Base-by-base conservation (phyloP, 805 yeast species). In the Cyberlindnera galapagoensis region DNA sequence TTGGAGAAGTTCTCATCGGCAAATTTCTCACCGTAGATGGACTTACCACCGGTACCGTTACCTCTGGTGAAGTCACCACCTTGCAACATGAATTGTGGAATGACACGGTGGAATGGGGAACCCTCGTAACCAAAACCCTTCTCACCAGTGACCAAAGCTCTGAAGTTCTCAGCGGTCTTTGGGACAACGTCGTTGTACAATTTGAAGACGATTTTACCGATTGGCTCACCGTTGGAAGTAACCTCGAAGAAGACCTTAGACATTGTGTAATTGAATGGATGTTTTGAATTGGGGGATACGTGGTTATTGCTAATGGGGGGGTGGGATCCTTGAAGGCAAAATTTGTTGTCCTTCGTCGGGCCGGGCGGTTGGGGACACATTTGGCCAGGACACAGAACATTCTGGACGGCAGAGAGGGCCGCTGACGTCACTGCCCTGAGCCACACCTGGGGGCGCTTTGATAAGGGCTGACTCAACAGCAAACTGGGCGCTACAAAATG, bases 21-120 rank as follows among this genome's bases (percentile, higher is more conserved):
- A 63, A 82, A 82, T 59, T 71, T 77, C 40, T 71, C 76, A 50
- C 90, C 90, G 62, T 82, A 83, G 65, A 83, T 83, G 40, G 90
- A 80, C 64, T 80, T 81, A 64, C 98, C 98, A 63, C 98, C 98
- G 54, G 94, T 82, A 62, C 98, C 98, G 68, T 87, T 82, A 65
- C 85, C 86, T 66, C 72, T 69, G 62, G 92, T 82, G 76, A 84
- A 81, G 65, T 84, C 94, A 73, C 94, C 94, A 66, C 94, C 97
- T 74, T 92, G 97, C 62, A 92, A 74, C 98, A 90, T 90, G 76
- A 92, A 92, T 65, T 84, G 80, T 55, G 96, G 96, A 56, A 87
- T 87, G 46, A 88, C 94, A 71, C 96, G 81, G 85, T 88, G 97
- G 92, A 90, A 88, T 52, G 79, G 69, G 39, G 95, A 86, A 54